Base-by-base conservation (phyloP, 805 yeast species). In the Myxozyma neglecta region DNA sequence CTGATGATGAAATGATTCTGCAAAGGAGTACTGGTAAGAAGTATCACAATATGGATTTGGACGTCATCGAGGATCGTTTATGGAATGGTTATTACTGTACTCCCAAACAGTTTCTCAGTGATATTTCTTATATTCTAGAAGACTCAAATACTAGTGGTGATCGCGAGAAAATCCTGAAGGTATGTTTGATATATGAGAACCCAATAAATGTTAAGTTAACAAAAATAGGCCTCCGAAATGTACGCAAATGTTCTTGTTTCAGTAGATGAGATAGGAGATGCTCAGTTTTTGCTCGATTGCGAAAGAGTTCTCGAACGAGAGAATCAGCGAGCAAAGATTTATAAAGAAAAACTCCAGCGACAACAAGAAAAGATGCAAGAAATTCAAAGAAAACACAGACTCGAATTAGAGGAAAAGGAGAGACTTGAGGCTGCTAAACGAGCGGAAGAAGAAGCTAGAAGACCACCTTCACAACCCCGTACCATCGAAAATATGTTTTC, bases 71-170 rank as follows among this genome's bases (percentile, higher is more conserved):
- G 71, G 98, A 94, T 72, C 80, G 99, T 61, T 75, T 94, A 57
- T 94, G 99, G 99, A 94, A 94, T 74, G 99, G 99, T 0, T 94
- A 76, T 73, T 94, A 94, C 71, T 86, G 90, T 43, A 97, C 91
- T 70, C 97, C 98, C 13, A 86, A 85, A 66, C 97, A 94, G 72
- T 93, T 89, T 71, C 76, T 92, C 68, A 84, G 82, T 67, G 99
- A 94, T 71, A 82, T 94, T 48, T 90, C 87, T 70, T 81, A 88
- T 84, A 93, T 94, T 43, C 86, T 89, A 48, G 80, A 80, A 39
- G 99, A 94, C 76, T 82, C 96, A 0, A 79, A 81, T 39, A 83
- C 85, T 0, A 75, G 81, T 2, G 90, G 89, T 0, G 98, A 93
- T 67, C 81, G 98, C 48, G 99, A 94, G 61, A 80, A 97, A 57